Conservation (phyloP, 106 monocot genomes). For the Agapanthus africanus region DNA sequence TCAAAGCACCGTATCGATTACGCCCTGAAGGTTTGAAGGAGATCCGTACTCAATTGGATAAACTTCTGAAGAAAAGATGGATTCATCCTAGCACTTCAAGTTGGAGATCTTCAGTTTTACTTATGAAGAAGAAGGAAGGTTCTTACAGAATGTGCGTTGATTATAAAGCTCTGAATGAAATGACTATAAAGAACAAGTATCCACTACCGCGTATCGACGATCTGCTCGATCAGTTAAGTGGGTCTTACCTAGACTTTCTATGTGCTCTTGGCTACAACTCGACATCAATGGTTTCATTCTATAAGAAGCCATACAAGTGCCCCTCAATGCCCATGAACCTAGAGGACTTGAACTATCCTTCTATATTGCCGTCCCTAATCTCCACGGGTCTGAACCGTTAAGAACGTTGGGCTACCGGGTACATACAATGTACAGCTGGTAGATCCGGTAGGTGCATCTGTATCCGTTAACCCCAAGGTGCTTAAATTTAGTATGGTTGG, state of each 20-base stretch:
- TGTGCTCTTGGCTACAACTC: constrained; percentile 36
- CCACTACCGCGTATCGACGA: too few species aligned
- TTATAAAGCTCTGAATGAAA: too few species aligned
- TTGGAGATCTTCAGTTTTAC: too few species aligned
- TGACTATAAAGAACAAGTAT: too few species aligned
- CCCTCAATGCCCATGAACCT: constrained; percentile 15
- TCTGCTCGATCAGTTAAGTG: too few species aligned
- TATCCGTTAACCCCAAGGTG: constrained; percentile 30
- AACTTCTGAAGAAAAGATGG: too few species aligned
- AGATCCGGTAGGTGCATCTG: constrained; percentile 24
- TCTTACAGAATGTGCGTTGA: too few species aligned
- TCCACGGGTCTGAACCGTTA: constrained; percentile 30
- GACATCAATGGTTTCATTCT: constrained; percentile 6
- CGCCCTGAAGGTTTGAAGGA: too few species aligned
- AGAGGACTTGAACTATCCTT: constrained; percentile 69
- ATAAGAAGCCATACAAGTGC: constrained; percentile 18
- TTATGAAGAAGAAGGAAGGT: too few species aligned
- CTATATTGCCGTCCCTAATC: constrained; percentile 27
- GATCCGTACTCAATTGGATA: too few species aligned
- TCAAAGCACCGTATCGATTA: too few species aligned
- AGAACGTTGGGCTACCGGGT: constrained; percentile 56
- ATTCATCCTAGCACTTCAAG: too few species aligned
- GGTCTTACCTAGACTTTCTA: constrained; percentile 47
- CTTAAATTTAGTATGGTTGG: constrained; percentile 37
- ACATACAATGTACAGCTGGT: constrained; percentile 31